Conservation (phyloP, 2,329 filamentous ascomycete genomes). For the Cladosporium sp. region DNA sequence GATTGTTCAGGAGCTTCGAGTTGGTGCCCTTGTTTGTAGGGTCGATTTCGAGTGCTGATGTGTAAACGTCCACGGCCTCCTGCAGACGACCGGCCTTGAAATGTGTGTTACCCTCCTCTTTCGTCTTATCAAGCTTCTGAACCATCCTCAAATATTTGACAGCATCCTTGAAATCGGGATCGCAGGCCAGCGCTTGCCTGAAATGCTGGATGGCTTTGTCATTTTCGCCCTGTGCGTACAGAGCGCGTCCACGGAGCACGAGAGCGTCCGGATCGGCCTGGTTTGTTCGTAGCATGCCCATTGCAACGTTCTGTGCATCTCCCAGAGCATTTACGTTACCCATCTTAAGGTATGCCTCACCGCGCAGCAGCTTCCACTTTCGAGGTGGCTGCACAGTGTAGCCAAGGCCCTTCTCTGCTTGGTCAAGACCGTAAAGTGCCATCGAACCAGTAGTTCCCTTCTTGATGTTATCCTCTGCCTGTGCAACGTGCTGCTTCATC, state of each 20-base stretch:
- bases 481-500: constrained; percentile 77
- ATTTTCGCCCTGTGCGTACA: constrained; percentile 91
- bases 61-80: constrained; percentile 79
- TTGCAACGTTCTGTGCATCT: constrained; percentile 89
- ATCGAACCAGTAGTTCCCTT: constrained; percentile 80
- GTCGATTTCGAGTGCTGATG: constrained; percentile 77
- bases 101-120: constrained; percentile 84
- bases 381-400: constrained; percentile 72
- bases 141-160: constrained; percentile 85
- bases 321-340: constrained; percentile 82
- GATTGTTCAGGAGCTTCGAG: constrained; percentile 90
- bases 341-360: constrained; percentile 90
- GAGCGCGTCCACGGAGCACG: constrained; percentile 77
- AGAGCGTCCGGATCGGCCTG: constrained; percentile 90
- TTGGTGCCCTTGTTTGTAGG: constrained; percentile 87
- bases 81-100: constrained; percentile 84
- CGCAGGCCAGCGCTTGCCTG: constrained; percentile 80
- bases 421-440: constrained; percentile 86
- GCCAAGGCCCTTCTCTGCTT: constrained; percentile 79
- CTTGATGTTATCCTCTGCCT: constrained; percentile 72
- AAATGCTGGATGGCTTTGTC: constrained; percentile 92
- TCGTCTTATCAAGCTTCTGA: constrained; percentile 87
- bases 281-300: constrained; percentile 79
- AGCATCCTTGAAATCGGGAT: constrained; percentile 85
- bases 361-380: constrained; percentile 90